phyloP scores from a whole-genome alignment of 257 asterid species.

The Solanum medicagineum region DNA sequence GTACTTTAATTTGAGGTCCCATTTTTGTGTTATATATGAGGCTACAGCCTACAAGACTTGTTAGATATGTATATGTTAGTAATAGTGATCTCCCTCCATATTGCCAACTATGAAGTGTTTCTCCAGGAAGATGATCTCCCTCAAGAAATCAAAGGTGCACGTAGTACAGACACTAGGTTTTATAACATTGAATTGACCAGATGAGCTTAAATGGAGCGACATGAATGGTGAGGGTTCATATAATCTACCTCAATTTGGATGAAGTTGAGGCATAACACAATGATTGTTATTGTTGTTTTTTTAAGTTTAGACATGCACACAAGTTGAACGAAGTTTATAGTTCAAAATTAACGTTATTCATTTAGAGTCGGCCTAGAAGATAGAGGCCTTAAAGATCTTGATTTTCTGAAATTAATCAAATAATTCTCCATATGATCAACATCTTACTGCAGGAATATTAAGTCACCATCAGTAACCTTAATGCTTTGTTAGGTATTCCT shows the following conservation, averaged over 20 bases:
- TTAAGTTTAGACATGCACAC: background rate
- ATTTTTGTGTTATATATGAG: background rate
- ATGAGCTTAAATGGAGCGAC: background rate
- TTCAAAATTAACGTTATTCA: background rate
- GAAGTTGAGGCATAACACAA: background rate
- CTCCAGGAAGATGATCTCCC: too few species aligned
- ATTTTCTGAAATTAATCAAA: background rate
- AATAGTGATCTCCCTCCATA: background rate
- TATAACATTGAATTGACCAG: background rate
- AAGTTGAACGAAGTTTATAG: background rate
- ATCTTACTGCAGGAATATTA: background rate
- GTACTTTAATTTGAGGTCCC: background rate
- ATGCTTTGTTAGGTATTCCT: background rate
- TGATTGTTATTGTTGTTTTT: background rate
- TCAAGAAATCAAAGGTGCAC: too few species aligned
- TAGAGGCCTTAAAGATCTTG: background rate
- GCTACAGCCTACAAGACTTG: background rate
- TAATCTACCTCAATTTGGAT: background rate
- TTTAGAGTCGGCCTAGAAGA: background rate
- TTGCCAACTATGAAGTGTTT: too few species aligned
- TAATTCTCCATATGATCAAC: background rate
- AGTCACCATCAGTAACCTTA: background rate
- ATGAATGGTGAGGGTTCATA: background rate
- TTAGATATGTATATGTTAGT: background rate
- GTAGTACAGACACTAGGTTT: background rate